Percentiles rank a stretch among this genome's conserved stretches.
Evolutionary conservation across 2,329 filamentous ascomycete species (phyloP).

Genomic region (Neofusicoccum sp.): DNA sequence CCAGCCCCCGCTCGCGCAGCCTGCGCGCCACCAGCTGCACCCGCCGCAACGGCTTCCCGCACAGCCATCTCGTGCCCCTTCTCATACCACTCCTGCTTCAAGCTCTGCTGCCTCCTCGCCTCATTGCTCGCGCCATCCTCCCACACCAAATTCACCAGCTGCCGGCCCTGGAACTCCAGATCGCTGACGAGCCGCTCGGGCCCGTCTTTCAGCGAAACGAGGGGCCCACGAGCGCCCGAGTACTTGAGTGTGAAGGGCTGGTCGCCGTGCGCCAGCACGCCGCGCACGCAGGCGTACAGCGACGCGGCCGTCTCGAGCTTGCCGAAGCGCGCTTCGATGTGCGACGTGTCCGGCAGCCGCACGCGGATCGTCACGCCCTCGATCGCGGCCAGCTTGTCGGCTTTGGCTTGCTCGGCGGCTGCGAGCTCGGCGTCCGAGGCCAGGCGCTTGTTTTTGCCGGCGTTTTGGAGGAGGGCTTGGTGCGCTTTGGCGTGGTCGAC

Average conservation of each 20-base stretch:
- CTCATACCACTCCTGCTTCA: constrained; percentile 54
- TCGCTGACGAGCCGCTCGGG: constrained; percentile 65
- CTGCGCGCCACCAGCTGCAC: constrained; percentile 22
- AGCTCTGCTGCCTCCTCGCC: constrained; percentile 58
- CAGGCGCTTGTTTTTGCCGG: constrained; percentile 70
- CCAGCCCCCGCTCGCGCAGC: constrained; percentile 2
- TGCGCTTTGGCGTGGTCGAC: constrained; percentile 73
- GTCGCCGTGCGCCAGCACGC: constrained; percentile 63
- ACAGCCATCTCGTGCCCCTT: constrained; percentile 67
- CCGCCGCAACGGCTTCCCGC: constrained; percentile 46
- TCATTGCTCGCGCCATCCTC: constrained; percentile 59
- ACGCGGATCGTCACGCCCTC: constrained; percentile 70
- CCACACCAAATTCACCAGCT: constrained; percentile 77
- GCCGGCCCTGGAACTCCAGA: constrained; percentile 67
- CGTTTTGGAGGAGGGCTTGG: constrained; percentile 64
- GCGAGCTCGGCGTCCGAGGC: constrained; percentile 79
- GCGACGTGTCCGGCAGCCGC: constrained; percentile 83
- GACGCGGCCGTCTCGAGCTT: constrained; percentile 66
- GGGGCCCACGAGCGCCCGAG: constrained; percentile 49
- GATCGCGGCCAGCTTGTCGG: constrained; percentile 64
- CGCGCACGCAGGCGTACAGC: constrained; percentile 72
- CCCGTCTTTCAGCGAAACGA: constrained; percentile 44
- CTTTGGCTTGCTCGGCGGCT: constrained; percentile 64
- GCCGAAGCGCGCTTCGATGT: constrained; percentile 69
- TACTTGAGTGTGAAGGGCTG: constrained; percentile 72